Percentiles rank a stretch among this genome's conserved stretches.
phyloP scores from a whole-genome alignment of 306 rosid species.

The Abrus pulchellus region DNA sequence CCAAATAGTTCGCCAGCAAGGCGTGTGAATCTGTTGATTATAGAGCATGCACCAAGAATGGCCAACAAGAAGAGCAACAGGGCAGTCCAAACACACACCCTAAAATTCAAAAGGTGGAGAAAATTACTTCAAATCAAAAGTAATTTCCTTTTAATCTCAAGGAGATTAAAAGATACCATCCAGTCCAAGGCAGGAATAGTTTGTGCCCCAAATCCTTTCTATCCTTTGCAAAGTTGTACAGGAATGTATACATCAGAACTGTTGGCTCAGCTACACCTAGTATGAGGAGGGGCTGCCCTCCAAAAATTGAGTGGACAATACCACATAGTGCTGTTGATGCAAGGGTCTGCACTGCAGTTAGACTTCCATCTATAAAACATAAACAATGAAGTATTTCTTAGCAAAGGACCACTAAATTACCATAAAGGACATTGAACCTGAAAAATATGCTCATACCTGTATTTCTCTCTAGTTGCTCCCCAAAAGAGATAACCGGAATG shows the following conservation, averaged over 20 bases:
- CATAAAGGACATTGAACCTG: conserved; percentile 37
- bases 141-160: conserved; percentile 28
- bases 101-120: conserved; percentile 47
- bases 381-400: conserved; percentile 43
- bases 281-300: conserved; percentile 91
- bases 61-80: conserved; percentile 82
- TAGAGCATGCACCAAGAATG: conserved; percentile 83
- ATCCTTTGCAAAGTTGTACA: conserved; percentile 81
- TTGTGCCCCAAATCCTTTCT: conserved; percentile 82
- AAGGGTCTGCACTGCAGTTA: conserved; percentile 93
- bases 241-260: conserved; percentile 85
- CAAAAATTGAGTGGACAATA: conserved; percentile 76
- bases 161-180: conserved; percentile 67
- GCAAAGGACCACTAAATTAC: conserved; percentile 38
- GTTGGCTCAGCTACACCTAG: conserved; percentile 97
- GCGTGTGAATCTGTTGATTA: conserved; percentile 89
- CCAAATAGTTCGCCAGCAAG: conserved; percentile 91
- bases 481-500: conserved; percentile 90
- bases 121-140: conserved; percentile 26
- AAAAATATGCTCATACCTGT: conserved; percentile 58
- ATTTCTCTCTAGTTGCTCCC: conserved; percentile 89
- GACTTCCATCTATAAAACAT: conserved; percentile 69
- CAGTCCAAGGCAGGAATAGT: conserved; percentile 85
- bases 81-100: conserved; percentile 94
- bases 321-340: conserved; percentile 89